Evolutionary conservation across 2,329 filamentous ascomycete genomes (phyloP), one percentile per base, ranked within the genome.

Genomic region (Orbilia blumenaviensis): DNA sequence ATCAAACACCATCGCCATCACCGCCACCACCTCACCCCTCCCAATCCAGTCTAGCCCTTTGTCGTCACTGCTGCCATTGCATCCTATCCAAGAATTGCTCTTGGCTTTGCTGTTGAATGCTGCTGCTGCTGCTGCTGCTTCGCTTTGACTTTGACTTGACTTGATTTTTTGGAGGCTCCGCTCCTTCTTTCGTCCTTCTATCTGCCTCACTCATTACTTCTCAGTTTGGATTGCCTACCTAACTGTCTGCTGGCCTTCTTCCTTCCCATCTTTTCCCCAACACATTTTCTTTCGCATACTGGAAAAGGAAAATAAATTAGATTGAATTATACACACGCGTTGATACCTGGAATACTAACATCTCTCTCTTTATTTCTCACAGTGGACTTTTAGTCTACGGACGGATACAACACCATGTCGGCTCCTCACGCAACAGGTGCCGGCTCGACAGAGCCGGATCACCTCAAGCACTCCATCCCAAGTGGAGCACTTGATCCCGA

Each of bases 381-480:
- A 76, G 72, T 76, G 72, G 72, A 76, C 72, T 76, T 62, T 54
- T 52, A 76, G 72, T 76, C 72, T 76, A 64, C 72, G 64, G 72
- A 76, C 72, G 72, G 42, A 68, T 64, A 50, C 34, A 76, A 64
- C 60, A 78, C 66, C 34, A 80, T 80, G 79, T 80, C 79, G 75
- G 78, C 78, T 67, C 62, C 69, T 42, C 58, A 64, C 29, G 54
- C 73, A 62, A 54, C 75, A n/a, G 75, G 61, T 41, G 72, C 77
- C 56, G 71, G 71, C 68, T 72, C 74, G 54, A 61, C 64, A 64
- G 78, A 77, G 66, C 78, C 77, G 44, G 75, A 77, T n/a, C 78
- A 77, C 50, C 84, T 90, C 80, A 86, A 88, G 81, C 89, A 88
- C 81, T 87, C 87, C 82, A 89, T 90, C 81, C 88, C 89, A 82